Conservation (phyloP, 768 basidiomycete genomes). For the Dioszegia hungarica region DNA sequence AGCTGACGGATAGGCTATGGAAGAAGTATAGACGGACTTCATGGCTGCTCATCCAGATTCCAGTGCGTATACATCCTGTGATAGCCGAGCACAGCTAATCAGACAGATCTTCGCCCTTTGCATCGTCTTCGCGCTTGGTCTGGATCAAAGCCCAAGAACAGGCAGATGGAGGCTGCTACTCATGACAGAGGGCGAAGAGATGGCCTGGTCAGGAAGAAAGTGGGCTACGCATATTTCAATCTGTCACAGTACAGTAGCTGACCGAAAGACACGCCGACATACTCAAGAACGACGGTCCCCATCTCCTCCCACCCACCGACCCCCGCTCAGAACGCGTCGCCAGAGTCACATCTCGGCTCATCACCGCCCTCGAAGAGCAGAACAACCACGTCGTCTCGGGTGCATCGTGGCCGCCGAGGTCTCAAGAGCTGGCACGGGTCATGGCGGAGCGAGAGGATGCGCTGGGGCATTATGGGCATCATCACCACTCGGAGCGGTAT, state of each 20-base stretch:
- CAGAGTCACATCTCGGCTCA: slow-evolving; percentile 48
- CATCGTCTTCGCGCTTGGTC: slow-evolving; percentile 51
- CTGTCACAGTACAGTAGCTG: too few species aligned
- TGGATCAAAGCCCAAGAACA: slow-evolving; percentile 51
- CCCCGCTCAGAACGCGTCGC: slow-evolving; percentile 46
- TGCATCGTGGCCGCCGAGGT: slow-evolving; percentile 43
- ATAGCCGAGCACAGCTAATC: neutral
- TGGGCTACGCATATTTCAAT: too few species aligned
- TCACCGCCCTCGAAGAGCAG: slow-evolving; percentile 50
- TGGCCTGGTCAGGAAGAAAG: slow-evolving; percentile 52
- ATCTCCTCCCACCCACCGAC: slow-evolving; percentile 48
- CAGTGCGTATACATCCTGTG: slow-evolving; percentile 37
- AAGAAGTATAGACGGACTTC: slow-evolving; percentile 48
- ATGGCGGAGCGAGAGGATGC: slow-evolving; percentile 41
- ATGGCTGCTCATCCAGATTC: slow-evolving; percentile 50
- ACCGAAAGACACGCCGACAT: slow-evolving; percentile 48
- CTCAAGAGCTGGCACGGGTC: slow-evolving; percentile 35
- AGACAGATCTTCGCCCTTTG: slow-evolving; percentile 50
- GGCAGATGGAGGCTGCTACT: slow-evolving; percentile 53
- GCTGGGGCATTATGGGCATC: neutral
- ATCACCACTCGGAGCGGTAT: slow-evolving; percentile 3
- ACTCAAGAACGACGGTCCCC: slow-evolving; percentile 47
- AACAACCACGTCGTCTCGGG: slow-evolving; percentile 43
- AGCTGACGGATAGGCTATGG: slow-evolving; percentile 43
- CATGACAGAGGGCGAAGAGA: slow-evolving; percentile 53